Conservation (phyloP, 192 early-diverging fungal species). For the Coemansia brasiliensis region DNA sequence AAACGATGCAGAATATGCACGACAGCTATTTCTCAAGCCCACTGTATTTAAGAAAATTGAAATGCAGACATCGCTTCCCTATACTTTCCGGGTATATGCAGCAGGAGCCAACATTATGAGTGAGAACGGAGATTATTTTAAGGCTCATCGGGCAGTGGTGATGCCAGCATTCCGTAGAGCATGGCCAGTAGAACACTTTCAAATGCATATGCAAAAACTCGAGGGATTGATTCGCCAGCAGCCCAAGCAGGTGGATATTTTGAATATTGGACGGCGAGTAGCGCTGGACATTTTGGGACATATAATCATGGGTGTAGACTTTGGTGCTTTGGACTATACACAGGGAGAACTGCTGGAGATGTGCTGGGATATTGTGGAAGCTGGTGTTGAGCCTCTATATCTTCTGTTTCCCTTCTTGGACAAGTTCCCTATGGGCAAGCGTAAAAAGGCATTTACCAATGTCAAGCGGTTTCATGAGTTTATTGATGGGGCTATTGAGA, state of each 20-base stretch:
- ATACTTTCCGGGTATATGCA: slow-evolving; percentile 31
- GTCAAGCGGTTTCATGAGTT: slow-evolving; percentile 34
- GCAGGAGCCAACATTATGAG: slow-evolving; percentile 36
- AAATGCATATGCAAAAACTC: slow-evolving; percentile 27
- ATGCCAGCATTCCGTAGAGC: slow-evolving; percentile 51
- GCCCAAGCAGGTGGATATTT: slow-evolving; percentile 28
- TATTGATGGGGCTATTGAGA: slow-evolving; percentile 44
- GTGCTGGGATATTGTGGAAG: slow-evolving; percentile 42
- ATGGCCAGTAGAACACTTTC: slow-evolving; percentile 35
- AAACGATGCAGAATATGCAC: slow-evolving; percentile 41
- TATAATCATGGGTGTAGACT: slow-evolving; percentile 56
- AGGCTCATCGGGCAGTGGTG: slow-evolving; percentile 46
- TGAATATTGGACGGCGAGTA: slow-evolving; percentile 33
- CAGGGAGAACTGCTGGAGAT: slow-evolving; percentile 37
- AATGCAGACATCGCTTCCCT: slow-evolving; percentile 30
- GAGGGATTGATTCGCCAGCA: slow-evolving; percentile 31
- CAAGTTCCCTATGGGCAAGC: slow-evolving; percentile 24
- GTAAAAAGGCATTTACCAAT: slow-evolving; percentile 38
- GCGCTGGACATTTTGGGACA: slow-evolving; percentile 60
- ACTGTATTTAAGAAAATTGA: slow-evolving; percentile 40
- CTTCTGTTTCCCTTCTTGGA: slow-evolving; percentile 38
- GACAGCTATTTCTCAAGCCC: slow-evolving; percentile 46
- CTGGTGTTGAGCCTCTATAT: slow-evolving; percentile 43
- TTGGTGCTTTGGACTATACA: slow-evolving; percentile 43
- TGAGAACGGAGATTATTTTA: slow-evolving; percentile 39